Base-by-base conservation (phyloP, 78 protist genomes). In the Speleostelium caveatum region DNA sequence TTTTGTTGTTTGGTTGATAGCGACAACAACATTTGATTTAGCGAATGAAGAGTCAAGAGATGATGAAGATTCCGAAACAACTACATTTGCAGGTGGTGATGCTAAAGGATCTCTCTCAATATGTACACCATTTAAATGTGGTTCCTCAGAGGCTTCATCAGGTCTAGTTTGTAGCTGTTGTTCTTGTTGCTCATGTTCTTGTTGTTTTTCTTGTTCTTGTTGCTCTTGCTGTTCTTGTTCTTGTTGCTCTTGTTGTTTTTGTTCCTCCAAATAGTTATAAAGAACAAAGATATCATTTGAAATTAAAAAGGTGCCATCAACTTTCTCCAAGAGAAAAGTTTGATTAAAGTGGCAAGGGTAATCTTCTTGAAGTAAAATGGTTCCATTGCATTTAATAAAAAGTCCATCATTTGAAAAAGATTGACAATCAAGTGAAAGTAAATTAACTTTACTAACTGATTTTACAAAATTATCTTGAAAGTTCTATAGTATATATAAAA, bases 321-420 rank as follows among this genome's bases (percentile, higher is more conserved):
- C 22, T 60, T 69, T 83, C 42, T 83, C 72, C n/a, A 83, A 59
- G 53, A 58, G 56, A 75, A 83, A 83, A 22, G 61, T 58, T 36
- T 83, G 90, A 19, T 21, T 36, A 69, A 69, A 83, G 3, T 19
- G 35, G 16, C 59, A 33, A 41, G 26, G 17, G n/a, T 58, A 36
- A 68, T 36, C 45, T 4, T 67, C 69, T n/a, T n/a, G n/a, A 30
- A 28, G 24, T 26, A 21, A 55, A 45, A 67, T 67, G 14, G 33
- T 26, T 49, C 90, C 90, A 69, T 51, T 42, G 55, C 90, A 69
- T 17, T 58, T 8, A 19, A 83, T 59, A 41, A 83, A 83, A 17
- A 69, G 19, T 17, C 66, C 71, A 62, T 61, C 86, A 45, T 36
- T 45, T 8, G 26, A 17, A 1, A 49, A 55, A 21, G 35, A 33